Conservation (phyloP, 768 basidiomycete genomes). For the Calvatia gigantea region DNA sequence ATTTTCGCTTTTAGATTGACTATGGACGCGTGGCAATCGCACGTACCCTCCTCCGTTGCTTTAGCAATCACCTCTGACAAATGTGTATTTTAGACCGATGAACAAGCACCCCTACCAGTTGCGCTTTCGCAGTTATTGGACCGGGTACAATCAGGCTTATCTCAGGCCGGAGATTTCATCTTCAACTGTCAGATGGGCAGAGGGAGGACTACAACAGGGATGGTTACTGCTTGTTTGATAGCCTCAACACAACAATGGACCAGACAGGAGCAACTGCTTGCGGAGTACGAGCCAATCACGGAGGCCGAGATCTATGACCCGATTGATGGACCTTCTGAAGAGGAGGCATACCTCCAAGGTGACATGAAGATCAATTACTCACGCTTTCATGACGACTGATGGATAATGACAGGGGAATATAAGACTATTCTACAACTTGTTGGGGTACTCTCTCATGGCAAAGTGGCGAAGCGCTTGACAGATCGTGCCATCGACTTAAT, state of each 20-base stretch:
- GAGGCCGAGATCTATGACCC: conserved; percentile 51
- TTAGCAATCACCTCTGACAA: not conserved
- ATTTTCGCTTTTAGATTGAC: conserved; percentile 54
- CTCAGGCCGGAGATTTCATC: conserved; percentile 70
- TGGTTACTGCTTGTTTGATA: conserved; percentile 87
- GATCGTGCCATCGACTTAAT: conserved; percentile 88
- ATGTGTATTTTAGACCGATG: conserved; percentile 67
- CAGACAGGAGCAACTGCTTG: conserved; percentile 30
- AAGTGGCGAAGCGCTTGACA: conserved; percentile 85
- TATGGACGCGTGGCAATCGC: conserved; percentile 91
- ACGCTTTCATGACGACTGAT: not conserved
- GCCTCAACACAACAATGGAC: conserved; percentile 66
- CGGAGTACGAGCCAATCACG: conserved; percentile 34
- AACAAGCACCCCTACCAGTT: conserved; percentile 91
- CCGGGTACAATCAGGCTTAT: conserved; percentile 58
- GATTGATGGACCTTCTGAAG: conserved; percentile 82
- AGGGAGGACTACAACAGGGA: conserved; percentile 92
- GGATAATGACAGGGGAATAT: conserved; percentile 76
- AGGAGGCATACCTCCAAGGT: conserved; percentile 88
- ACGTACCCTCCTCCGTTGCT: conserved; percentile 24
- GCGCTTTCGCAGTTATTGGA: conserved; percentile 78
- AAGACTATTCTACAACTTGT: conserved; percentile 95
- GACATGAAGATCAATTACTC: conserved; percentile 7
- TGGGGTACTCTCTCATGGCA: conserved; percentile 87
- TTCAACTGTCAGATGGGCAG: conserved; percentile 99